Evolutionary conservation across 2,329 filamentous ascomycete species (phyloP).

Genomic region (Ramularia endophylla): DNA sequence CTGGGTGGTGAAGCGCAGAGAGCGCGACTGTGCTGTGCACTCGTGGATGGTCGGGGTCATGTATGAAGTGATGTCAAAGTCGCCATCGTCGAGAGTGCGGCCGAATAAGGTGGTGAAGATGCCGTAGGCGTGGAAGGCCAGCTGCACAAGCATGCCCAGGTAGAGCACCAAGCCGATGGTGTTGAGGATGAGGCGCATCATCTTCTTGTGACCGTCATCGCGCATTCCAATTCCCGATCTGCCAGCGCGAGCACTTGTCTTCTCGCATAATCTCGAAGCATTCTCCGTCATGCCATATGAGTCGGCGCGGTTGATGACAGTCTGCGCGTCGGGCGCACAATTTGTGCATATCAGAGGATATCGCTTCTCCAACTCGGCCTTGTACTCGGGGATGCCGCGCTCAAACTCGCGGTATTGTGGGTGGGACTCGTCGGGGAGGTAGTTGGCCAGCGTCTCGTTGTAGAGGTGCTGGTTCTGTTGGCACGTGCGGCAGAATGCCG

Average conservation of each 20-base stretch:
- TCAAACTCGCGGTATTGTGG: constrained; percentile 65
- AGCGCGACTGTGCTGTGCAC: constrained; percentile 12
- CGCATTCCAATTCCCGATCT: constrained; percentile 39
- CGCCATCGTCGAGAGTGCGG: constrained; percentile 1
- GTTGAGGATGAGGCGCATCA: constrained; percentile 23
- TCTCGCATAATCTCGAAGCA: constrained; percentile 62
- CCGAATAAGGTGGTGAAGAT: constrained; percentile 12
- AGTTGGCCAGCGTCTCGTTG: constrained; percentile 69
- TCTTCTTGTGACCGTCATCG: constrained; percentile 35
- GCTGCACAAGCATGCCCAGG: constrained; percentile 20
- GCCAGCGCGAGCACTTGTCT: constrained; percentile 42
- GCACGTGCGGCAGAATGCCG: constrained; percentile 68
- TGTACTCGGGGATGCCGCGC: constrained; percentile 63
- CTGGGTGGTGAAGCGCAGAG: constrained; percentile 13
- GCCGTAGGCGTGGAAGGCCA: constrained; percentile 26
- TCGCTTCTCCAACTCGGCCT: constrained; percentile 65
- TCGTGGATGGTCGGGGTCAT: constrained; percentile 13
- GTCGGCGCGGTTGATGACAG: constrained; percentile 27
- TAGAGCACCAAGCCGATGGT: constrained; percentile 17
- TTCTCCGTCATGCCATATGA: constrained; percentile 28
- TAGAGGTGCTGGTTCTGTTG: constrained; percentile 84
- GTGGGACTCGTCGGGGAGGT: constrained; percentile 61
- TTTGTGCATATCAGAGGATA: constrained; percentile 84
- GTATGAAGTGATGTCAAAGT: constrained; percentile 2
- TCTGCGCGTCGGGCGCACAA: constrained; percentile 69